Percentiles rank a stretch among this genome's conserved stretches.
Evolutionary conservation across 805 yeast genomes (phyloP).

Genomic region (Ogataea ramenticola): DNA sequence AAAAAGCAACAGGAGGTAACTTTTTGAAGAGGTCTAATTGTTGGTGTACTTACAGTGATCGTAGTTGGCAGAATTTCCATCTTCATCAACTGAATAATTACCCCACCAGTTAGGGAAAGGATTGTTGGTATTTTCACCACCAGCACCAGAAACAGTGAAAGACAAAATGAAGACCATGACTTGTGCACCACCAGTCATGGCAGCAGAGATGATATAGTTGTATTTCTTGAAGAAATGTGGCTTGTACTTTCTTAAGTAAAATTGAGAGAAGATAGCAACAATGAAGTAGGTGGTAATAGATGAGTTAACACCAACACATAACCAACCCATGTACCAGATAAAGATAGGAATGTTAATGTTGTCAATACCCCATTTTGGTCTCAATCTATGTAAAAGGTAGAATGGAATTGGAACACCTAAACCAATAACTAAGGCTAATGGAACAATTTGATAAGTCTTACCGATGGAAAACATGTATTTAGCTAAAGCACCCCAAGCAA

Average conservation of each 20-base stretch:
- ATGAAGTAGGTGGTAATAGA: conserved; percentile 23
- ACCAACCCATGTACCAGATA: conserved; percentile 27
- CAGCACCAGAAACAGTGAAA: conserved; percentile 26
- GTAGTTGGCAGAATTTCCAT: conserved; percentile 6
- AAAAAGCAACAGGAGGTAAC: too few species aligned
- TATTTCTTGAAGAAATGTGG: conserved; percentile 31
- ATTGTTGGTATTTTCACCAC: conserved; percentile 18
- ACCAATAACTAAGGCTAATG: conserved; percentile 21
- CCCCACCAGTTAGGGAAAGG: conserved; percentile 29
- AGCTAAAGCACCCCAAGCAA: conserved; percentile 29
- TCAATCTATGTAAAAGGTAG: conserved; percentile 19
- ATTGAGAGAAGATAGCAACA: conserved; percentile 19
- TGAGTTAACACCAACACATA: conserved; percentile 26
- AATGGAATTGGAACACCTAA: conserved; percentile 23
- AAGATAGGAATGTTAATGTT: conserved; percentile 19
- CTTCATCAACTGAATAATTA: conserved; percentile 6
- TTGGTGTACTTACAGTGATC: conserved; percentile 7
- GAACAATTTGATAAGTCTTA: conserved; percentile 23
- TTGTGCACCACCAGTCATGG: conserved; percentile 39
- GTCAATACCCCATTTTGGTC: conserved; percentile 23
- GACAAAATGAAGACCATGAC: conserved; percentile 25
- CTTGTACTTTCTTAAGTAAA: conserved; percentile 18
- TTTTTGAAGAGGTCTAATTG: background rate
- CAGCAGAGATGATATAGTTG: conserved; percentile 43
- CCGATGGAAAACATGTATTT: conserved; percentile 24